Percentiles rank a stretch among this genome's conserved stretches.
phyloP scores from a whole-genome alignment of 1,284 basidiomycete genomes.

The Cutaneotrichosporon cyanovorans region DNA sequence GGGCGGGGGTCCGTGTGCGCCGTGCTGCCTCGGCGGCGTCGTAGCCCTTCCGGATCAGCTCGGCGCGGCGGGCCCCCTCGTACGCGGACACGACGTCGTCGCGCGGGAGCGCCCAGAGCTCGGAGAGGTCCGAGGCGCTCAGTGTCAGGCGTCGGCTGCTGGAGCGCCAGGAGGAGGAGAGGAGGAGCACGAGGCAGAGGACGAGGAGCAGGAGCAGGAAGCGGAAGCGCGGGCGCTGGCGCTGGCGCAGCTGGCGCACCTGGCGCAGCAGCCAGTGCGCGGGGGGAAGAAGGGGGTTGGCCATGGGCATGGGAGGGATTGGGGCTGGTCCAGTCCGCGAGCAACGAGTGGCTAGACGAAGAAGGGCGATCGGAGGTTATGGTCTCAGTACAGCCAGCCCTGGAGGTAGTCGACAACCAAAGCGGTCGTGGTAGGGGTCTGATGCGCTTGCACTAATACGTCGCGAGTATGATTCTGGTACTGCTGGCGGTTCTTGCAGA shows the following conservation, averaged over 20 bases:
- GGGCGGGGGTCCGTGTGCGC: slow-evolving; percentile 1
- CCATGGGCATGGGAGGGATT: background rate
- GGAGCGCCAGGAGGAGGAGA: background rate
- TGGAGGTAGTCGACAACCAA: no score
- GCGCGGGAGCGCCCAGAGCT: slow-evolving; percentile 8
- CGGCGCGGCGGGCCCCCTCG: slow-evolving; percentile 4
- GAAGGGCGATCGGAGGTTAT: no score
- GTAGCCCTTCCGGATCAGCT: background rate
- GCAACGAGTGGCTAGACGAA: no score
- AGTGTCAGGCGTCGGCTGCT: background rate
- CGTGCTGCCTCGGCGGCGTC: slow-evolving; percentile 2
- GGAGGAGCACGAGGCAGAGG: slow-evolving; percentile 2
- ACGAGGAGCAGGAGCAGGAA: background rate
- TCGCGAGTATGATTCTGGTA: no score
- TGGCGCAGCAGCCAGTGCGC: background rate
- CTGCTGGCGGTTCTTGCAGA: no score
- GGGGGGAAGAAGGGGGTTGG: background rate
- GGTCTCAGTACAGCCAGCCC: no score
- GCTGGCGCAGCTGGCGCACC: no score
- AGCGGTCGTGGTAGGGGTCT: no score
- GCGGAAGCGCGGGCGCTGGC: no score
- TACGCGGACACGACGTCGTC: slow-evolving; percentile 6
- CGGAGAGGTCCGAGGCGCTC: background rate
- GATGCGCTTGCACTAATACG: no score
- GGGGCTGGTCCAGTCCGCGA: no score